These are phyloP conservation scores for Narthecium ossifragum DNA, from an alignment of 106 monocot species.

Conservation along the genomic window DNA sequence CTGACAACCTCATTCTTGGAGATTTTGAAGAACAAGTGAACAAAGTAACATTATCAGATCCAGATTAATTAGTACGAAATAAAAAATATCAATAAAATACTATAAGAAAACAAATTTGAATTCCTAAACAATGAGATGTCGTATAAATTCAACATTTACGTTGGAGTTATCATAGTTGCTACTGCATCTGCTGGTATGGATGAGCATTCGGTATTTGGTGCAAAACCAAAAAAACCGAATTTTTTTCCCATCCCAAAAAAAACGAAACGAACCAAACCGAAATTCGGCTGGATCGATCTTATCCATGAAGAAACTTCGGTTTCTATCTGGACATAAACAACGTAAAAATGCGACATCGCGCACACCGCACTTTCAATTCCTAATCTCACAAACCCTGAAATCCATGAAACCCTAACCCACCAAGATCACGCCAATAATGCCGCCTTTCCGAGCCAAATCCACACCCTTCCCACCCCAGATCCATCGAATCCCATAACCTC, in stretches of 20 bases:
- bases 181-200: no score
- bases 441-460: neutral
- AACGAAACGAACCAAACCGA: no score
- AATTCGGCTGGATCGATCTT: no score
- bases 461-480: neutral
- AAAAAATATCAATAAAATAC: neutral
- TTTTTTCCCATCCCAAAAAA: no score
- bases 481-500: neutral
- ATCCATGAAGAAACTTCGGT: no score
- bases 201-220: no score
- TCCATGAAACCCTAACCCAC: neutral
- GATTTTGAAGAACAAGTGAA: slow-evolving; percentile 13
- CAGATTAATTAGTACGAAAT: no score
- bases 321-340: no score
- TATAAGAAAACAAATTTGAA: neutral
- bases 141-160: neutral
- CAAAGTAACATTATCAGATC: no score
- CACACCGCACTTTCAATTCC: no score
- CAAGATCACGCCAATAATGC: neutral
- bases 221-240: no score
- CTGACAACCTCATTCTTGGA: slow-evolving; percentile 15
- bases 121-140: neutral
- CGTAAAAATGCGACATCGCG: no score
- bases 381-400: neutral
- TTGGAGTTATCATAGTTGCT: neutral